Evolutionary conservation across 257 asterid genomes (phyloP).

Genomic region (Gardenia jasminoides): DNA sequence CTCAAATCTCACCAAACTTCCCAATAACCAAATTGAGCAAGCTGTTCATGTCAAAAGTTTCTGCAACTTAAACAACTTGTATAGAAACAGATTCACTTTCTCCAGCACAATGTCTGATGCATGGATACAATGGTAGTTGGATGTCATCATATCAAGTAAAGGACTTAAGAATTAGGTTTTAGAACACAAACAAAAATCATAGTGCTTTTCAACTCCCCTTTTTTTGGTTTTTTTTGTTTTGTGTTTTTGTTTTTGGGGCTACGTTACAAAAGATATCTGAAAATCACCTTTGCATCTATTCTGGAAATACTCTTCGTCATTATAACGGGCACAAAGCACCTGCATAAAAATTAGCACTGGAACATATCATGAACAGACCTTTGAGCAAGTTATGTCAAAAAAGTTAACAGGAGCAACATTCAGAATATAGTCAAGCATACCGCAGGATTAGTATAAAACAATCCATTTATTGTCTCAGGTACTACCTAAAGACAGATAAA

Average conservation of each 20-base stretch:
- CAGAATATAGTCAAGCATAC: constrained; percentile 35
- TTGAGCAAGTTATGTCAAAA: background rate
- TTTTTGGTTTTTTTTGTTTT: too few species aligned
- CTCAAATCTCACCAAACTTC: background rate
- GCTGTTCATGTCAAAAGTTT: background rate
- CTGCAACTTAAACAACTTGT: background rate
- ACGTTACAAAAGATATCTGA: too few species aligned
- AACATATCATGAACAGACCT: constrained; percentile 14
- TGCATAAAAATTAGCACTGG: constrained; percentile 25
- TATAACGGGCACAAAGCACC: constrained; percentile 79
- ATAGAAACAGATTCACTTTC: background rate
- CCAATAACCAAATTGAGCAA: background rate
- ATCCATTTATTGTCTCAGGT: constrained; percentile 80
- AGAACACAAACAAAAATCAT: too few species aligned
- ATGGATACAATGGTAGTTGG: background rate
- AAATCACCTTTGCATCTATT: constrained; percentile 76
- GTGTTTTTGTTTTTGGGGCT: too few species aligned
- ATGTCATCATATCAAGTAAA: background rate
- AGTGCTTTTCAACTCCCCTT: too few species aligned
- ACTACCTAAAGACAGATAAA: constrained; percentile 49
- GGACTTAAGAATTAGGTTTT: background rate
- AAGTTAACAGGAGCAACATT: background rate
- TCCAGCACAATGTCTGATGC: background rate
- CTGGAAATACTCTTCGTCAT: constrained; percentile 76
- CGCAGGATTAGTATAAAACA: constrained; percentile 69